These are phyloP conservation scores for Reutealis trisperma DNA, from an alignment of 345 rosid species.

Conservation along the genomic window DNA sequence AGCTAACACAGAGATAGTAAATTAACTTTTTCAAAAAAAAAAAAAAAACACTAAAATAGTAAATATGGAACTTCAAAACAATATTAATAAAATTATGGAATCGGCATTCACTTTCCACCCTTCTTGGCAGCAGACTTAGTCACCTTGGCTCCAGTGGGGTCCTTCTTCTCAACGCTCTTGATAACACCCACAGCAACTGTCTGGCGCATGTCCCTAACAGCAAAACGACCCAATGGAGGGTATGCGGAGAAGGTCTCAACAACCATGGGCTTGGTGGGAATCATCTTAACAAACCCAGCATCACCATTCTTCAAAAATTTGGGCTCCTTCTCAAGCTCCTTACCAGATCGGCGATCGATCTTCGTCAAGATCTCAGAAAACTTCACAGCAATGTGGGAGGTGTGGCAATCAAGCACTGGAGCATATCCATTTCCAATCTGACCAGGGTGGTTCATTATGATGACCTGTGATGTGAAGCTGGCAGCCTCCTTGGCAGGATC, in stretches of 20 bases:
- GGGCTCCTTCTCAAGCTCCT: constrained; percentile 67
- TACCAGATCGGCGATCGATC: constrained; percentile 67
- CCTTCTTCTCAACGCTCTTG: constrained; percentile 29
- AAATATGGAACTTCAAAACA: no score
- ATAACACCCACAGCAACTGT: constrained; percentile 29
- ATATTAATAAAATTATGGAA: no score
- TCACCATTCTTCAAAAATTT: constrained; percentile 70
- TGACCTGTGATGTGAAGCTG: constrained; percentile 50
- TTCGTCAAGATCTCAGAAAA: constrained; percentile 60
- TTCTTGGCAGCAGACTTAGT: constrained; percentile 30
- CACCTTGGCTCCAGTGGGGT: constrained; percentile 25
- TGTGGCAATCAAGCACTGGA: constrained; percentile 57
- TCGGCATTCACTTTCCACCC: constrained; percentile 17
- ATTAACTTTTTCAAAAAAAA: no score
- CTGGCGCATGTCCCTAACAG: constrained; percentile 31
- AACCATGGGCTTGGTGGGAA: constrained; percentile 29
- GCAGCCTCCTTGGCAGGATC: constrained; percentile 46
- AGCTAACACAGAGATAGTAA: no score
- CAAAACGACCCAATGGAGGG: constrained; percentile 29
- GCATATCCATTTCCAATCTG: constrained; percentile 58
- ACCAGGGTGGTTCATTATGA: constrained; percentile 66
- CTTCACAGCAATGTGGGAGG: constrained; percentile 58
- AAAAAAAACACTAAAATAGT: no score
- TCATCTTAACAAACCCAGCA: constrained; percentile 29
- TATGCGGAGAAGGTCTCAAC: constrained; percentile 26